Percentiles rank a stretch among this genome's conserved stretches.
Conservation (phyloP, 495 filamentous ascomycete species). For the Staphylotrichum longicolle region DNA sequence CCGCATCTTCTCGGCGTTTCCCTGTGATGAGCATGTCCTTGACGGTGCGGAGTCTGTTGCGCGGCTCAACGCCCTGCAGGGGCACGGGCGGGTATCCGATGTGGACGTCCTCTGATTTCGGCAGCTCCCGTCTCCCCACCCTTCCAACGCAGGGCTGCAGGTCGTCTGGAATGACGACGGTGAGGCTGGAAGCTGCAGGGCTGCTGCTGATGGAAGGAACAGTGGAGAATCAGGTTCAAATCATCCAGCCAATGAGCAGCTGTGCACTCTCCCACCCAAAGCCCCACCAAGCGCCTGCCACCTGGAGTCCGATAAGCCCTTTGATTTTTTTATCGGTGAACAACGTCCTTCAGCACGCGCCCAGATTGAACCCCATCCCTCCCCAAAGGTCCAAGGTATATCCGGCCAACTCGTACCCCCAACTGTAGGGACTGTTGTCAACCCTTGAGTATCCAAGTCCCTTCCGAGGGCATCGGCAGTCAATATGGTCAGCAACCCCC, state of each 20-base stretch:
- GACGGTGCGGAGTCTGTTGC: too few relatives aligned
- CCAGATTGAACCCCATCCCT: slow-evolving; percentile 1
- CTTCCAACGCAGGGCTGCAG: too few relatives aligned
- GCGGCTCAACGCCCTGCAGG: too few relatives aligned
- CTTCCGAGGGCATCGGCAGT: slow-evolving; percentile 31
- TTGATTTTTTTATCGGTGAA: slow-evolving; percentile 30
- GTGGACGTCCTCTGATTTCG: background rate
- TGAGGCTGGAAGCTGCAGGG: too few relatives aligned
- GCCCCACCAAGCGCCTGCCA: slow-evolving; percentile 23
- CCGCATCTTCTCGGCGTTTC: background rate
- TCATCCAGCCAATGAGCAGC: background rate
- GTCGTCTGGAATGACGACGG: too few relatives aligned
- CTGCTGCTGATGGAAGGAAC: too few relatives aligned
- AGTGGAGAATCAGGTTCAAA: too few relatives aligned
- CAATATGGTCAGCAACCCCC: slow-evolving; percentile 33
- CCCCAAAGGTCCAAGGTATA: background rate
- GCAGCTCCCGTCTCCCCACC: slow-evolving; percentile 13
- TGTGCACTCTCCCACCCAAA: too few relatives aligned
- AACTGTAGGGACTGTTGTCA: slow-evolving; percentile 1
- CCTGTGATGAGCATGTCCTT: background rate
- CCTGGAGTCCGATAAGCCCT: slow-evolving; percentile 26
- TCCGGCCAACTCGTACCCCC: background rate
- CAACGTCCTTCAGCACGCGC: background rate
- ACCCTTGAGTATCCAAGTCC: slow-evolving; percentile 24
- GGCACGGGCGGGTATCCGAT: too few relatives aligned